These are phyloP conservation scores for Ceratocystis destructans DNA, from an alignment of 2,329 filamentous ascomycete species.

Conservation along the genomic window DNA sequence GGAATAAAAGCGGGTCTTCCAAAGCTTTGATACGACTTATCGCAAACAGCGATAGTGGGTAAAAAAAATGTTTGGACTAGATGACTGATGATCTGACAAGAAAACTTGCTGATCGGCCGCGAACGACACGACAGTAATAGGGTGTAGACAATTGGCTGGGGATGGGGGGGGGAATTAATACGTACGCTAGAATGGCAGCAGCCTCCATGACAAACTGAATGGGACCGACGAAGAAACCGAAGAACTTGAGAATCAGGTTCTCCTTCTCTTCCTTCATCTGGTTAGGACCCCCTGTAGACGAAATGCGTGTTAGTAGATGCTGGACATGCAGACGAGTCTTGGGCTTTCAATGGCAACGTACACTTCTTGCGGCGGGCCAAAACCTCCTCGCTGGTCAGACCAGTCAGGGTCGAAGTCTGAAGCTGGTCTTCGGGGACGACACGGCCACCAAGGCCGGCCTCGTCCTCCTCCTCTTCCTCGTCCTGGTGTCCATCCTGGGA, in stretches of 20 bases:
- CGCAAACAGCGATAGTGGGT: neutral
- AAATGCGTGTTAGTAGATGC: conserved; percentile 23
- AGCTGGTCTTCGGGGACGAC: conserved; percentile 60
- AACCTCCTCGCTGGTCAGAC: conserved; percentile 62
- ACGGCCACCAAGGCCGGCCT: conserved; percentile 37
- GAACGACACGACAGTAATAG: neutral
- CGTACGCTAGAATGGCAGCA: conserved; percentile 66
- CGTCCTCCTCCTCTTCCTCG: conserved; percentile 47
- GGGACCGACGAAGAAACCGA: conserved; percentile 70
- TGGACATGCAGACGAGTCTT: neutral
- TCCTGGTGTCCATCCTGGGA: conserved; percentile 59
- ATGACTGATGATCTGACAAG: neutral
- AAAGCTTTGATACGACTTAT: neutral
- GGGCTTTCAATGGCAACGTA: conserved; percentile 26
- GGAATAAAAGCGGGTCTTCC: neutral
- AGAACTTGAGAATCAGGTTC: conserved; percentile 71
- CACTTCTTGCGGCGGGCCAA: conserved; percentile 49
- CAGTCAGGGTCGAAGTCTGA: conserved; percentile 53
- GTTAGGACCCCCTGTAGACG: conserved; percentile 52
- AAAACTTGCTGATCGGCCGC: neutral
- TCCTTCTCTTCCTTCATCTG: conserved; percentile 87
- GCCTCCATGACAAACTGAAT: conserved; percentile 92
- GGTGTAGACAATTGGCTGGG: neutral
- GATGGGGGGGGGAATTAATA: conserved; percentile 47
- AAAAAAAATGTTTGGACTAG: neutral